Evolutionary conservation across 1,284 basidiomycete genomes (phyloP).

Genomic region (Vanrija pseudolonga): DNA sequence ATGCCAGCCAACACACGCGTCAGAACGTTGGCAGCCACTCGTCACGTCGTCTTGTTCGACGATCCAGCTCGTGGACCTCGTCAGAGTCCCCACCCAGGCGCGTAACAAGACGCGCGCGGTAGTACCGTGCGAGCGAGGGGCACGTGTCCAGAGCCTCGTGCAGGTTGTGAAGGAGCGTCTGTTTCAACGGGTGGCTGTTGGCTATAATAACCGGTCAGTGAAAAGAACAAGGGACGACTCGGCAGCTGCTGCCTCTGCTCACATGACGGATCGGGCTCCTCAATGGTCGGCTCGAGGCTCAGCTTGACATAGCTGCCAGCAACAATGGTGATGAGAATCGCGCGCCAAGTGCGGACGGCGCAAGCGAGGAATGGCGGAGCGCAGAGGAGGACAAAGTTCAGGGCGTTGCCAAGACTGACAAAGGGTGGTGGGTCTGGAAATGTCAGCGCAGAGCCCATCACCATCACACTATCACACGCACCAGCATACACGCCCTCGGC

Average conservation of each 20-base stretch:
- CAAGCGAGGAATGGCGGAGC: not conserved
- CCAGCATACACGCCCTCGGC: slow-evolving; percentile 42
- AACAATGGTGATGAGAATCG: slow-evolving; percentile 2
- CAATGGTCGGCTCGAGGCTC: slow-evolving; percentile 4
- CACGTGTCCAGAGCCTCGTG: slow-evolving; percentile 42
- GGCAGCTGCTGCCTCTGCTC: not conserved
- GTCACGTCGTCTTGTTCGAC: slow-evolving; percentile 25
- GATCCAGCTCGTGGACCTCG: slow-evolving; percentile 36
- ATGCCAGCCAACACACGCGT: too few relatives aligned
- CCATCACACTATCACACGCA: slow-evolving; percentile 20
- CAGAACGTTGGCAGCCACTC: slow-evolving; percentile 36
- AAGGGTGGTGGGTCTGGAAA: slow-evolving; percentile 8
- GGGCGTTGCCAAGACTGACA: slow-evolving; percentile 7
- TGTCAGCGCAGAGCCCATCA: not conserved
- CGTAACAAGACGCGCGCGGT: slow-evolving; percentile 29
- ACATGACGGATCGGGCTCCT: slow-evolving; percentile 9
- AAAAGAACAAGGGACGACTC: not conserved
- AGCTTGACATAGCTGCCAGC: slow-evolving; percentile 4
- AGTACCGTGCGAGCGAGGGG: slow-evolving; percentile 34
- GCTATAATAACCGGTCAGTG: slow-evolving; percentile 18
- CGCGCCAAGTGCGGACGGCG: slow-evolving; percentile 7
- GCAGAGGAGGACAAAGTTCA: slow-evolving; percentile 8
- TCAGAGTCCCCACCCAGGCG: slow-evolving; percentile 31
- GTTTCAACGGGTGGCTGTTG: slow-evolving; percentile 42
- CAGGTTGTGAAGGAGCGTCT: slow-evolving; percentile 37